These are phyloP conservation scores for Bacidia gigantensis DNA, from an alignment of 495 filamentous ascomycete genomes.

Conservation along the genomic window DNA sequence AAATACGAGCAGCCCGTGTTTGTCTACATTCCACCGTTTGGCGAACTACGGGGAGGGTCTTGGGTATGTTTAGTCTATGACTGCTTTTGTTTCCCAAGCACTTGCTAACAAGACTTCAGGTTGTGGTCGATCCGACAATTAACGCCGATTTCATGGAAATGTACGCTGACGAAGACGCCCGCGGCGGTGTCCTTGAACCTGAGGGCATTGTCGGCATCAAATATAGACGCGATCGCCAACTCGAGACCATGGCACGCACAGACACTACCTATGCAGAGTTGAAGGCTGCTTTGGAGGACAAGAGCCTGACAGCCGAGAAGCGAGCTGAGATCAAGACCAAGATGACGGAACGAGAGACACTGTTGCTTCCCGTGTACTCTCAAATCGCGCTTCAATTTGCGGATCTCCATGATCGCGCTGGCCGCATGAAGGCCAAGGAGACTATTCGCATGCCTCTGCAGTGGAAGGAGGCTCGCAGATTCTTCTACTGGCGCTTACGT, in stretches of 20 bases:
- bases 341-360: conserved; percentile 77
- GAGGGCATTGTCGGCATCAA: conserved; percentile 98
- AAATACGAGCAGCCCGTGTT: conserved; percentile 98
- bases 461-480: conserved; percentile 85
- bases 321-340: conserved; percentile 64
- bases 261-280: conserved; percentile 72
- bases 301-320: conserved; percentile 55
- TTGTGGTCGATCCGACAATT: conserved; percentile 96
- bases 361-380: conserved; percentile 78
- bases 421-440: conserved; percentile 95
- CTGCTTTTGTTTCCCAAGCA: not conserved
- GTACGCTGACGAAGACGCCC: conserved; percentile 94
- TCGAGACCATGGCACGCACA: conserved; percentile 93
- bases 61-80: conserved; percentile 44
- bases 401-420: conserved; percentile 92
- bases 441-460: conserved; percentile 69
- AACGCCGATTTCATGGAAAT: conserved; percentile 96
- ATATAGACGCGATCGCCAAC: conserved; percentile 91
- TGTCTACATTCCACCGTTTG: conserved; percentile 93
- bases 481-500: conserved; percentile 99
- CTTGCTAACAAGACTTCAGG: conserved; percentile 33
- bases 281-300: conserved; percentile 59
- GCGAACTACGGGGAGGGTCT: conserved; percentile 94
- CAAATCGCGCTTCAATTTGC: conserved; percentile 93
- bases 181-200: conserved; percentile 92